Evolutionary conservation across 805 yeast species (phyloP), one percentile per base, ranked within the genome.

Genomic region (Starmerella davenportii): DNA sequence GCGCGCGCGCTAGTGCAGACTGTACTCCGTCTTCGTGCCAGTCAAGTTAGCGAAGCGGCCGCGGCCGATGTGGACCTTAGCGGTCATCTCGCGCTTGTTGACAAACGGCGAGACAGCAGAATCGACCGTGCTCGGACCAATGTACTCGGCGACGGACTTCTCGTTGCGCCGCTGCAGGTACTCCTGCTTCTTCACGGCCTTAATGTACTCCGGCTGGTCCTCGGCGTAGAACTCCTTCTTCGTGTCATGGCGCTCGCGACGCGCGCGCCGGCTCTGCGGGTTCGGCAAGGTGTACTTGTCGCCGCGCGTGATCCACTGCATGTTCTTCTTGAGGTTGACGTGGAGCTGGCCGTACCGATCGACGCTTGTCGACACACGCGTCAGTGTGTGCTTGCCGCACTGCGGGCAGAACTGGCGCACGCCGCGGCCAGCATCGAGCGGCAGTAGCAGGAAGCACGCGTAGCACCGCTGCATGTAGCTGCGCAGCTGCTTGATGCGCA

Each of bases 391-490:
- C 37, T 95, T 95, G 43, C 99, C 99, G 66, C 99, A 90, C 38
- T 74, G 69, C 14, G 95, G 79, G 58, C 99, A 90, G 63, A 90
- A 90, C 58, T 84, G 95, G 51, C 72, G 72, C 34, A 42, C 41
- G 2, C 85, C 85, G 15, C 16, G 23, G 45, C 71, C 68, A 51
- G 75, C 78, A 21, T 87, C 80, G 40, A 81, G 66, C 5, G 93
- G 85, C 13, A 76, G 62, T 55, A 90, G 64, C 42, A 70, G 65
- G 70, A 90, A 90, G 62, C 99, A 90, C 0, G 95, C 99, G 58
- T 90, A 95, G 58, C 99, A 90, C 59, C 99, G 68, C 53, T 80
- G 69, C 95, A 87, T 87, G 57, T 81, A 85, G 62, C 78, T 81
- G 56, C 93, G 70, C 25, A 90, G 78, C 55, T 80, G 72, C 48